These are phyloP conservation scores for Pythium dissotocum DNA, from an alignment of 352 stramenopile genomes.

Conservation along the genomic window DNA sequence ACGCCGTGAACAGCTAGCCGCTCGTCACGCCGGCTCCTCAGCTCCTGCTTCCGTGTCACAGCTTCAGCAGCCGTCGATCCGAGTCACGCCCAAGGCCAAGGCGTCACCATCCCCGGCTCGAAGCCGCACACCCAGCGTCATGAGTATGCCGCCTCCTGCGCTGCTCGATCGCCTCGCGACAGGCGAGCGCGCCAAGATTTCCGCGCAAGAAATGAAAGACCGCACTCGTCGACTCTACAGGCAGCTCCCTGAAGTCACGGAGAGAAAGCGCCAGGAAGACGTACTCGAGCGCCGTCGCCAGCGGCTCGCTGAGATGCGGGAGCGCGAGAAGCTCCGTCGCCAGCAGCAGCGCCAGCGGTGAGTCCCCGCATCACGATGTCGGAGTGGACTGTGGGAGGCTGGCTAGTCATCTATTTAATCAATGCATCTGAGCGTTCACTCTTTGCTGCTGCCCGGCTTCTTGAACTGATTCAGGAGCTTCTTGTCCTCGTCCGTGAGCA, in stretches of 20 bases:
- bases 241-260: conserved; percentile 70
- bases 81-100: background rate
- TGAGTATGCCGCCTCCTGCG: conserved; percentile 22
- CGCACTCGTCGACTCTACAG: conserved; percentile 64
- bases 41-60: background rate
- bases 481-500: conserved; percentile 4
- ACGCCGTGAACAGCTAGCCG: conserved; percentile 27
- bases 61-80: background rate
- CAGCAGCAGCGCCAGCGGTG: conserved; percentile 54
- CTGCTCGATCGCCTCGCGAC: conserved; percentile 52
- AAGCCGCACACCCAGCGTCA: conserved; percentile 1
- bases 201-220: conserved; percentile 65
- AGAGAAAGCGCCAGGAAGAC: conserved; percentile 75
- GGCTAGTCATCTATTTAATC: background rate
- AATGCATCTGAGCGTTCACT: background rate
- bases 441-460: background rate
- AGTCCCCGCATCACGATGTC: conserved; percentile 12
- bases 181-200: conserved; percentile 57
- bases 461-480: background rate
- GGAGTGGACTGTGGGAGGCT: conserved; percentile 5
- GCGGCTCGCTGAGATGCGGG: conserved; percentile 60
- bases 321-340: conserved; percentile 72
- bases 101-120: background rate
- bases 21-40: background rate
- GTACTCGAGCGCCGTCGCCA: conserved; percentile 60